Conservation (phyloP, 106 monocot genomes). For the Posidonia australis region DNA sequence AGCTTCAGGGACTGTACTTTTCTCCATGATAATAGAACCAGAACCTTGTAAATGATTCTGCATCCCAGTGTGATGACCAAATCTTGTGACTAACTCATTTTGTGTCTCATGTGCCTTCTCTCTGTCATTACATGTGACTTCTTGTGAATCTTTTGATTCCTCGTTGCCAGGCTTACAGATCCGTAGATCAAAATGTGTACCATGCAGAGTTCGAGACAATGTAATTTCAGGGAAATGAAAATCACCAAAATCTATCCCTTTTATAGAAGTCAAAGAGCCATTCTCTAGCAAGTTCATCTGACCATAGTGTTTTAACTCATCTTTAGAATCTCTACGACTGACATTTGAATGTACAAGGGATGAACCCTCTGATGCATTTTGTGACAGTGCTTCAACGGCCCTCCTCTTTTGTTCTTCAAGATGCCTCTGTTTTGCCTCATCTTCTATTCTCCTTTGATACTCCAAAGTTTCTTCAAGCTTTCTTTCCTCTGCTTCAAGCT, state of each 20-base stretch:
- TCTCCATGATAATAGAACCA: conserved; percentile 24
- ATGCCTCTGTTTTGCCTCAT: conserved; percentile 69
- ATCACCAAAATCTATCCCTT: conserved; percentile 59
- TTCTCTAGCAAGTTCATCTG: conserved; percentile 8
- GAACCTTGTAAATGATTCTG: conserved; percentile 8
- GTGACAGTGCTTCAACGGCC: conserved; percentile 6
- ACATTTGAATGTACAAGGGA: conserved; percentile 13
- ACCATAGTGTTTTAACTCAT: conserved; percentile 5
- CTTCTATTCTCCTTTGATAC: conserved; percentile 73
- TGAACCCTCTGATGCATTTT: neutral
- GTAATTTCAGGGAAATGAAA: conserved; percentile 27
- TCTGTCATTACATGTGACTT: conserved; percentile 3
- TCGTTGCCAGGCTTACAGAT: conserved; percentile 2
- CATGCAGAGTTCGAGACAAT: conserved; percentile 2
- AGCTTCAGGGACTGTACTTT: conserved; percentile 17
- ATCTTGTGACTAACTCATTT: conserved; percentile 1
- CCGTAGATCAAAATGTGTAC: conserved; percentile 1
- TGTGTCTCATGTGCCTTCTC: conserved; percentile 7
- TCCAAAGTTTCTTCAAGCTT: conserved; percentile 86
- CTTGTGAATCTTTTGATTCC: conserved; percentile 5
- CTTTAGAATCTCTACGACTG: neutral
- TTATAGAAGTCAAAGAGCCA: conserved; percentile 17
- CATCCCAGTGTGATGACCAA: conserved; percentile 7
- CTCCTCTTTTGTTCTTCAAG: conserved; percentile 50
- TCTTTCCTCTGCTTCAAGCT: conserved; percentile 81